These are phyloP conservation scores for Ceratocystis cubensis DNA, from an alignment of 2,329 filamentous ascomycete species.

Conservation along the genomic window DNA sequence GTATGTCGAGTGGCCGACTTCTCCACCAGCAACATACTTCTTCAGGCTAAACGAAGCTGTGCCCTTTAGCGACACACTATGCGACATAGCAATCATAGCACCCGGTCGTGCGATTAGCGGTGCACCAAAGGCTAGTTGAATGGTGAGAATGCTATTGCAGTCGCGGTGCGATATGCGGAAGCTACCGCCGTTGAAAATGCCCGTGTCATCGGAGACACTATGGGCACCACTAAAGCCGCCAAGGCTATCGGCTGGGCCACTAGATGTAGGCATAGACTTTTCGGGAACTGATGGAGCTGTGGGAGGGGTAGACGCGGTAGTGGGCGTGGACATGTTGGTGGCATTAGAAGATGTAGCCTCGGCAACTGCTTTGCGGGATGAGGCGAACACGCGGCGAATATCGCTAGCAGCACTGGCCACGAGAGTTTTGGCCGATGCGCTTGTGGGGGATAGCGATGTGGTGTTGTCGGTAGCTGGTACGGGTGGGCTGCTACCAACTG, in stretches of 20 bases:
- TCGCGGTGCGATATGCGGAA: slow-evolving; percentile 89
- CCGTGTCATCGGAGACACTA: slow-evolving; percentile 65
- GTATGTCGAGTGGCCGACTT: slow-evolving; percentile 65
- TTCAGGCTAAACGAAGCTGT: slow-evolving; percentile 76
- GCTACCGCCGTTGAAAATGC: slow-evolving; percentile 93
- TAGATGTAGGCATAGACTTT: background rate
- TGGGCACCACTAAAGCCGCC: slow-evolving; percentile 27
- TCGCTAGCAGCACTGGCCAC: slow-evolving; percentile 19
- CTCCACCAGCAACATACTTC: slow-evolving; percentile 73
- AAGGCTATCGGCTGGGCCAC: slow-evolving; percentile 28
- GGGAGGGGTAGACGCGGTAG: slow-evolving; percentile 15
- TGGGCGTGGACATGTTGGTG: slow-evolving; percentile 28
- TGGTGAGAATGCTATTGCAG: slow-evolving; percentile 74
- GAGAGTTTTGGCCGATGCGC: slow-evolving; percentile 25
- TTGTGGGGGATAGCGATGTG: background rate
- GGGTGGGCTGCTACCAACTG: no score
- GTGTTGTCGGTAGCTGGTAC: background rate
- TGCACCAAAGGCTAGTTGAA: slow-evolving; percentile 82
- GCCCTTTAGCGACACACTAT: slow-evolving; percentile 72
- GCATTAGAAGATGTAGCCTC: background rate
- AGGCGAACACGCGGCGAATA: slow-evolving; percentile 23
- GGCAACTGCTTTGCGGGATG: slow-evolving; percentile 22
- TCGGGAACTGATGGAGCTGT: slow-evolving; percentile 25
- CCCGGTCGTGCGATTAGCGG: slow-evolving; percentile 72
- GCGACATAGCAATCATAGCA: slow-evolving; percentile 90